Percentiles rank a stretch among this genome's conserved stretches.
phyloP scores from a whole-genome alignment of 176 grass and related monocot species.

The Oryza glaberrima region DNA sequence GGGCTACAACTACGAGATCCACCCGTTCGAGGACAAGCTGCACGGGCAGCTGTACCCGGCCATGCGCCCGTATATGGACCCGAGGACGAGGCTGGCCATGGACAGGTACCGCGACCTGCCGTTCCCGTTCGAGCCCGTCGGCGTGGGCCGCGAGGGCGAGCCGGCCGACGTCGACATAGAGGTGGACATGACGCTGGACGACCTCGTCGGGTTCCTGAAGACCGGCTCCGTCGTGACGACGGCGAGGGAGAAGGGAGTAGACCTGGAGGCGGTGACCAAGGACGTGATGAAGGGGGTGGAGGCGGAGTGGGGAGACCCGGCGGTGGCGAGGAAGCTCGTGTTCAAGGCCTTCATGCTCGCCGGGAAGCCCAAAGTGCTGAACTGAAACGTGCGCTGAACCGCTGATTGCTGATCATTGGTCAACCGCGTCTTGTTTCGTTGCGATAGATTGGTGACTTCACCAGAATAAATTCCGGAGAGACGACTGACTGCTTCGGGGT shows the following conservation, averaged over 20 bases:
- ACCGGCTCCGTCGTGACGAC: constrained; percentile 52
- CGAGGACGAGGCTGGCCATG: constrained; percentile 50
- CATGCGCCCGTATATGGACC: constrained; percentile 57
- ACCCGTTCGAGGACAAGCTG: constrained; percentile 45
- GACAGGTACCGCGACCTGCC: constrained; percentile 62
- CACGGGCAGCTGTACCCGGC: constrained; percentile 47
- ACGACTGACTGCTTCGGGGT: too few species aligned
- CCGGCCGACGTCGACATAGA: constrained; percentile 63
- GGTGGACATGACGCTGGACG: constrained; percentile 59
- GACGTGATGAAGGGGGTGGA: constrained; percentile 59
- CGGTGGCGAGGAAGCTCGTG: constrained; percentile 44
- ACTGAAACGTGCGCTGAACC: background rate
- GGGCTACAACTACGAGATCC: constrained; percentile 61
- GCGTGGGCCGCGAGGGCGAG: constrained; percentile 63
- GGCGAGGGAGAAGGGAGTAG: constrained; percentile 65
- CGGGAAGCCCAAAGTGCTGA: constrained; percentile 58
- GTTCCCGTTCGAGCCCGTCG: constrained; percentile 75
- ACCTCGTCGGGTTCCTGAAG: constrained; percentile 45
- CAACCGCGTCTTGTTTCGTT: background rate
- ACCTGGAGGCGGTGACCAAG: constrained; percentile 45
- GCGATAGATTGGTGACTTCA: too few species aligned
- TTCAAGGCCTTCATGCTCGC: constrained; percentile 74
- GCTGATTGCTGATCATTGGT: background rate
- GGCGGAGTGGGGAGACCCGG: constrained; percentile 56
- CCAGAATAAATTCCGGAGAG: too few species aligned